Evolutionary conservation across 2,329 filamentous ascomycete genomes (phyloP).

Genomic region (Pezicula radicicola): DNA sequence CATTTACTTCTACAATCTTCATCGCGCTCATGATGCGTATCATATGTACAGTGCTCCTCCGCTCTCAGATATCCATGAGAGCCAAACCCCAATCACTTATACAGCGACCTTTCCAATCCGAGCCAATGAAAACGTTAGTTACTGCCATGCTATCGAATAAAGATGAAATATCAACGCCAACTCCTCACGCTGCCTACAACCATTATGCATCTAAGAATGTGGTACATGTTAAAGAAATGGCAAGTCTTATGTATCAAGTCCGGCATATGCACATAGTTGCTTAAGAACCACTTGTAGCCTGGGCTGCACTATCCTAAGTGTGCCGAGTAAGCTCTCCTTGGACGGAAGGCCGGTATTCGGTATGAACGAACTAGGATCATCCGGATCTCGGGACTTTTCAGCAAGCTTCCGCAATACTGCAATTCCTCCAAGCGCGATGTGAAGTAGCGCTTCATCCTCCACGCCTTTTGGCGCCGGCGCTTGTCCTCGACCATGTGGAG

Average conservation of each 20-base stretch:
- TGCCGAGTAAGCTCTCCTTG: constrained; percentile 64
- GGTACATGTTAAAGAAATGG: constrained; percentile 23
- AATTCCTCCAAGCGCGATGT: constrained; percentile 65
- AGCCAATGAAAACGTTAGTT: constrained; percentile 3
- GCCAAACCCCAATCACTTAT: constrained; percentile 9
- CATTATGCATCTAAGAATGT: constrained; percentile 28
- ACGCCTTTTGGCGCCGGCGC: constrained; percentile 24
- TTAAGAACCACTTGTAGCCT: constrained; percentile 65
- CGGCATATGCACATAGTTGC: constrained; percentile 64
- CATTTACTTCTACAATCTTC: too few relatives aligned
- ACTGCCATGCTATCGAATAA: constrained; percentile 18
- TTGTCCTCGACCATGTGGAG: constrained; percentile 34
- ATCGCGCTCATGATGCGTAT: too few relatives aligned
- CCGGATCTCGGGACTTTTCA: constrained; percentile 64
- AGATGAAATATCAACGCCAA: constrained; percentile 21
- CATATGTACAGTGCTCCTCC: constrained; percentile 23
- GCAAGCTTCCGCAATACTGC: constrained; percentile 65
- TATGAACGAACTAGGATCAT: constrained; percentile 45
- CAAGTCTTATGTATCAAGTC: constrained; percentile 38
- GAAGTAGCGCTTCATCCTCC: constrained; percentile 29
- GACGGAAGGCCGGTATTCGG: constrained; percentile 63
- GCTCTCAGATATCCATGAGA: constrained; percentile 10
- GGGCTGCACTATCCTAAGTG: constrained; percentile 60
- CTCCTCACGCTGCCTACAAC: constrained; percentile 24
- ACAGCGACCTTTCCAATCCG: constrained; percentile 1